phyloP scores from a whole-genome alignment of 768 basidiomycete genomes.

The Leccinum boreale region DNA sequence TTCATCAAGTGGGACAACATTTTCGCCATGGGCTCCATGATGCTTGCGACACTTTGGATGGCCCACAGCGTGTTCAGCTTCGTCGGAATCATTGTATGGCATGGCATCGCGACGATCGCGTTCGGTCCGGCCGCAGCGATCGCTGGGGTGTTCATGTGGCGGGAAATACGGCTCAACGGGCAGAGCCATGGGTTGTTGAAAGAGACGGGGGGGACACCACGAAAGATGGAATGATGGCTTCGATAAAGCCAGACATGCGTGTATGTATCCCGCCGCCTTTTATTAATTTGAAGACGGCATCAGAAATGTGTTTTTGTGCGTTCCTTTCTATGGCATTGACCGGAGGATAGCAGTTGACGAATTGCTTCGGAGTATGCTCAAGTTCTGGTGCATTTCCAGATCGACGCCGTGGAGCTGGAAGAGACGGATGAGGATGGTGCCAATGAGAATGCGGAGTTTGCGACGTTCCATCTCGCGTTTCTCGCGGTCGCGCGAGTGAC shows the following conservation, averaged over 20 bases:
- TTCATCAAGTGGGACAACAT: constrained; percentile 53
- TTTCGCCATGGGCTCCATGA: constrained; percentile 37
- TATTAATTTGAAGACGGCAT: not conserved
- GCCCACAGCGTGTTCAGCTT: constrained; percentile 32
- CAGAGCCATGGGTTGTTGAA: not conserved
- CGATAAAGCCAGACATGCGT: not conserved
- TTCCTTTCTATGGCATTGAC: not conserved
- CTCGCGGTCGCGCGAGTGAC: constrained; percentile 94
- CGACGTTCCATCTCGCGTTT: constrained; percentile 96
- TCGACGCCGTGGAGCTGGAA: constrained; percentile 97
- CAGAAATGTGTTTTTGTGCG: not conserved
- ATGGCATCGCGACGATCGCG: constrained; percentile 36
- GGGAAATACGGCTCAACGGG: constrained; percentile 37
- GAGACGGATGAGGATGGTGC: constrained; percentile 94
- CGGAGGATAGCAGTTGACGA: constrained; percentile 70
- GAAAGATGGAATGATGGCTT: not conserved
- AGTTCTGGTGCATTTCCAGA: constrained; percentile 79
- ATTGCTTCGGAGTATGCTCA: constrained; percentile 88
- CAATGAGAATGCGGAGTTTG: constrained; percentile 93
- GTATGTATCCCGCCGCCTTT: not conserved
- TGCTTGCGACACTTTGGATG: constrained; percentile 52
- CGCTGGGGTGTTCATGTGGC: constrained; percentile 46
- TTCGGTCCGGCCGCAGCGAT: constrained; percentile 54
- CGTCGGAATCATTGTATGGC: constrained; percentile 40
- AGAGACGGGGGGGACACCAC: not conserved